These are phyloP conservation scores for Paramecium pentaurelia DNA, from an alignment of 73 alveolate species.

Conservation along the genomic window DNA sequence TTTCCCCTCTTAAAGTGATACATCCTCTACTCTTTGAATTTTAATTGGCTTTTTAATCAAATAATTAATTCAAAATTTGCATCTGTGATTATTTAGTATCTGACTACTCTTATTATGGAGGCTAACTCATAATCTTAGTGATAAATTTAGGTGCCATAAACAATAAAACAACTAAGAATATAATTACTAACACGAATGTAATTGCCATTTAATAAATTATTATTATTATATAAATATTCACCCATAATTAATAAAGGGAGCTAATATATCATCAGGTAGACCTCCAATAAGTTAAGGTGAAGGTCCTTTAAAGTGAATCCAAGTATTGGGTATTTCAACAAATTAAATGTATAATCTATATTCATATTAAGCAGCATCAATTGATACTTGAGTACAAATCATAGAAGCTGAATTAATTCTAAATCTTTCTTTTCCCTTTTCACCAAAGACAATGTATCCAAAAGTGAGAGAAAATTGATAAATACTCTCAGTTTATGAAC, in stretches of 20 bases:
- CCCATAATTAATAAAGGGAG: not conserved
- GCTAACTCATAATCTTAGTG: not conserved
- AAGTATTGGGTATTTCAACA: not conserved
- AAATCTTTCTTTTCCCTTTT: constrained; percentile 2
- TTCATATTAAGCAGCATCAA: not conserved
- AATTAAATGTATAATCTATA: not conserved
- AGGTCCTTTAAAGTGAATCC: not conserved
- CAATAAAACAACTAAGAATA: not conserved
- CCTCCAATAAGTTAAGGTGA: constrained; percentile 4
- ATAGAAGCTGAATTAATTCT: not conserved
- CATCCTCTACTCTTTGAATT: not conserved
- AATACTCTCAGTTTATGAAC: not conserved
- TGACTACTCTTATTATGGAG: not conserved
- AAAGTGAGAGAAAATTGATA: not conserved
- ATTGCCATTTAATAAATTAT: not conserved
- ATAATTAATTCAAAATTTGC: not conserved
- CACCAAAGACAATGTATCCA: not conserved
- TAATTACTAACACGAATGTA: not conserved
- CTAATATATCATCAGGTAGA: not conserved
- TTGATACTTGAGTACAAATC: not conserved
- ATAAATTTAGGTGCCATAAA: constrained; percentile 6
- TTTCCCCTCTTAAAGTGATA: not conserved
- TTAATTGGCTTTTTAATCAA: not conserved
- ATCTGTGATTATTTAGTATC: not conserved
- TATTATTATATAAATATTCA: not conserved